A percentile compares a stretch with the other conserved stretches of the same genome.
phyloP scores from a whole-genome alignment of 768 basidiomycete species.

The Hygrocybe coccinea region DNA sequence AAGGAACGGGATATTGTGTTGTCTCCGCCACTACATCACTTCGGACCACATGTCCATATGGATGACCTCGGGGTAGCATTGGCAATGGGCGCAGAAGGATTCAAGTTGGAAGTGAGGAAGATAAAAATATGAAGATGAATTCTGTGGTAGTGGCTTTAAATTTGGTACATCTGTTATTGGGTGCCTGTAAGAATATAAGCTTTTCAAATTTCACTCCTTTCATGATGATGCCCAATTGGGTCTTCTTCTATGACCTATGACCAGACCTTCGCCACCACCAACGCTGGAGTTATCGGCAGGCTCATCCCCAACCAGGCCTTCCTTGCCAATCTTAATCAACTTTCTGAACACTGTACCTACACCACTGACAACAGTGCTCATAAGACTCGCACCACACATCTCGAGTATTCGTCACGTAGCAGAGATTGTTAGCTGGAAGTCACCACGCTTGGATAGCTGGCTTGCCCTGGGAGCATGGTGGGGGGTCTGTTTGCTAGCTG shows the following conservation, averaged over 20 bases:
- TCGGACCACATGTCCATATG: neutral
- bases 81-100: neutral
- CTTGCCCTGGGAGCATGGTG: conserved; percentile 73
- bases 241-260: too few species aligned
- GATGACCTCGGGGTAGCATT: neutral
- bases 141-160: too few species aligned
- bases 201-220: too few species aligned
- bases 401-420: conserved; percentile 37
- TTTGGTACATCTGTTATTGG: too few species aligned
- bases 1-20: neutral
- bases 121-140: neutral
- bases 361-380: conserved; percentile 54
- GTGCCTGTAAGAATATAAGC: too few species aligned
- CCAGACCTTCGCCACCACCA: too few species aligned
- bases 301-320: neutral
- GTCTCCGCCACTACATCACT: neutral
- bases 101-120: neutral
- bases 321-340: conserved; percentile 4
- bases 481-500: conserved; percentile 62
- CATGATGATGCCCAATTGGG: too few species aligned
- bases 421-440: conserved; percentile 56
- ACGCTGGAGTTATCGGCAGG: too few species aligned
- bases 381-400: conserved; percentile 56
- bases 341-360: conserved; percentile 59
- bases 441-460: conserved; percentile 56